These are phyloP conservation scores for Brassica nigra DNA, from an alignment of 345 rosid genomes.

Conservation along the genomic window DNA sequence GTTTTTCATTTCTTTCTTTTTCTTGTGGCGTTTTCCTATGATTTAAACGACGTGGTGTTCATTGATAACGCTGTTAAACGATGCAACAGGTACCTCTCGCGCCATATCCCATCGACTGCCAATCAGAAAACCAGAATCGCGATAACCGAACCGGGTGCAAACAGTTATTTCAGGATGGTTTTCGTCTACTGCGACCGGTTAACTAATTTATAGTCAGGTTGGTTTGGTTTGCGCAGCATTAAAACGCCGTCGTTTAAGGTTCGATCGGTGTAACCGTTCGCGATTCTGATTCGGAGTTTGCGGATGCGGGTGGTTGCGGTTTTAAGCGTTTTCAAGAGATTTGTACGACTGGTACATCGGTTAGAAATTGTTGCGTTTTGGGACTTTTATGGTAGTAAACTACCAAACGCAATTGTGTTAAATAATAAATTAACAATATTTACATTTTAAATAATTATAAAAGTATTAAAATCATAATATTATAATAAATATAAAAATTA, in stretches of 20 bases:
- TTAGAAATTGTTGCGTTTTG: no score
- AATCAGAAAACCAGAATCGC: background rate
- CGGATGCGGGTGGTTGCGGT: no score
- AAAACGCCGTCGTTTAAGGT: constrained; percentile 6
- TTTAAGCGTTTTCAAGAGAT: no score
- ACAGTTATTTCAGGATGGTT: background rate
- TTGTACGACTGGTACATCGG: no score
- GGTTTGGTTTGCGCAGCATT: background rate
- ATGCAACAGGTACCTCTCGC: background rate
- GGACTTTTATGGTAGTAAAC: no score
- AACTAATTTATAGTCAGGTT: background rate
- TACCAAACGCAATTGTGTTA: no score
- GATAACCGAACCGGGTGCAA: background rate
- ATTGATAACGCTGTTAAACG: background rate
- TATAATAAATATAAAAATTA: no score
- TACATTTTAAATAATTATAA: no score
- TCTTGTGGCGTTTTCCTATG: background rate
- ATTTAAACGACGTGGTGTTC: background rate
- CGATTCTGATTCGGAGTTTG: no score
- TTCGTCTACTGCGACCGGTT: background rate
- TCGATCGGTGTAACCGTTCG: no score
- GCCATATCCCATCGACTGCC: background rate
- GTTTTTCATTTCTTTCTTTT: background rate
- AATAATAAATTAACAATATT: no score
- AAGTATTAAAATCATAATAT: no score